A percentile compares a stretch with the other conserved stretches of the same genome.
Conservation (phyloP, 169 alveolate genomes). For the Plasmodium vinckei region DNA sequence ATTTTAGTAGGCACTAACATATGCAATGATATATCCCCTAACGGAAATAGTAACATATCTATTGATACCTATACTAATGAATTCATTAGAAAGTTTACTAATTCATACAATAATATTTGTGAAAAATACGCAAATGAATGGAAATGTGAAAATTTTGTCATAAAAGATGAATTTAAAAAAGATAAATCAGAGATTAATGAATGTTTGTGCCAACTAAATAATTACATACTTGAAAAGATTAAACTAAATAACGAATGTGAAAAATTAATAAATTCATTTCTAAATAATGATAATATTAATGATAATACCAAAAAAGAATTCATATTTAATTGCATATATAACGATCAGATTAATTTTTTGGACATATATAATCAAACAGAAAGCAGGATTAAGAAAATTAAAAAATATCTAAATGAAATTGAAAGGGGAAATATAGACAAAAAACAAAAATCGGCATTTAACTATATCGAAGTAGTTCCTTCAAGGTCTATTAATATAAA, state of each 20-base stretch:
- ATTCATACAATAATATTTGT: no score
- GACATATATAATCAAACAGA: slow-evolving; percentile 29
- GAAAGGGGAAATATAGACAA: neutral
- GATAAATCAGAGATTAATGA: slow-evolving; percentile 16
- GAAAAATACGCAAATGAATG: neutral
- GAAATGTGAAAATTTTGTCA: neutral
- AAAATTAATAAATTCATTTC: neutral
- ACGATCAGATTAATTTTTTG: slow-evolving; percentile 10
- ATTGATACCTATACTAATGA: no score
- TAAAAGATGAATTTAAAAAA: neutral
- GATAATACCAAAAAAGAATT: neutral
- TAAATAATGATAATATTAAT: neutral
- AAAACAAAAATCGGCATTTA: neutral
- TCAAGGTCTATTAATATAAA: no score
- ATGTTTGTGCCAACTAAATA: slow-evolving; percentile 12
- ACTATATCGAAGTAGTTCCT: neutral
- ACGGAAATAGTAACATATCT: no score
- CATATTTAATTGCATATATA: slow-evolving; percentile 12
- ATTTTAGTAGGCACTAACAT: neutral
- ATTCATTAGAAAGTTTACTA: no score
- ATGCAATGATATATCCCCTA: neutral
- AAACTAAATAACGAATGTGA: slow-evolving; percentile 11
- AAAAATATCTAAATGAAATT: slow-evolving; percentile 18
- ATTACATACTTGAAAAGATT: slow-evolving; percentile 2
- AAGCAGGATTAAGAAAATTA: slow-evolving; percentile 22